Evolutionary conservation across 108 stramenopile species (phyloP).

Genomic region (Discostella pseudostelligera): DNA sequence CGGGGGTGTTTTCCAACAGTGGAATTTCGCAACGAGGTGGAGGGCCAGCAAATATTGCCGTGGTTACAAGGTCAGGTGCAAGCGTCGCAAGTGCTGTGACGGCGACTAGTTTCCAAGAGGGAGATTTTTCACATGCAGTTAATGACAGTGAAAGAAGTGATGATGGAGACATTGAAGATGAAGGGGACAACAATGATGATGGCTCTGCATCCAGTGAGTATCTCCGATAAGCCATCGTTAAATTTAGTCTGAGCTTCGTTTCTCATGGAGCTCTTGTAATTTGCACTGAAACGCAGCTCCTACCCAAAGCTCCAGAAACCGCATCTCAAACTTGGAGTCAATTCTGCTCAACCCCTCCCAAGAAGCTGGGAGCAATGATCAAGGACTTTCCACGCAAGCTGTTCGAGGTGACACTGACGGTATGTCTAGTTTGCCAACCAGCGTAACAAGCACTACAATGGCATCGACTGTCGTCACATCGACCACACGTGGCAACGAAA

Average conservation of each 20-base stretch:
- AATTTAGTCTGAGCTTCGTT: neutral
- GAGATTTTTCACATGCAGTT: slow-evolving; percentile 29
- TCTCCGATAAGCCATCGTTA: neutral
- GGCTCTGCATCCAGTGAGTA: slow-evolving; percentile 45
- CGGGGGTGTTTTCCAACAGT: slow-evolving; percentile 25
- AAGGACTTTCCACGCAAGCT: slow-evolving; percentile 49
- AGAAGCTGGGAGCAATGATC: slow-evolving; percentile 29
- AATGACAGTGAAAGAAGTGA: slow-evolving; percentile 32
- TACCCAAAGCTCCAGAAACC: slow-evolving; percentile 38
- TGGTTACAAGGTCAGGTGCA: slow-evolving; percentile 53
- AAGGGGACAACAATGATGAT: slow-evolving; percentile 41
- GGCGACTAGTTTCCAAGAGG: slow-evolving; percentile 50
- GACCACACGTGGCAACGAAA: slow-evolving; percentile 42
- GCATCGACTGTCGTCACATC: slow-evolving; percentile 47
- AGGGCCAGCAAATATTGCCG: slow-evolving; percentile 50
- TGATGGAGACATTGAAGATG: slow-evolving; percentile 51
- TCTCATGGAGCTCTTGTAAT: too few species aligned
- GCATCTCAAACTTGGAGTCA: slow-evolving; percentile 49
- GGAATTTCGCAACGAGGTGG: slow-evolving; percentile 17
- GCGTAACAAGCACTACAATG: slow-evolving; percentile 45
- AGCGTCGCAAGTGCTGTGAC: slow-evolving; percentile 58
- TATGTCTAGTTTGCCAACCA: slow-evolving; percentile 52
- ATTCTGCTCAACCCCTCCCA: slow-evolving; percentile 50
- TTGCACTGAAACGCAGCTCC: slow-evolving; percentile 14
- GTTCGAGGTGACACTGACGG: slow-evolving; percentile 50